Evolutionary conservation across 2,329 filamentous ascomycete genomes (phyloP).

Genomic region (Lecanicillium sp.): DNA sequence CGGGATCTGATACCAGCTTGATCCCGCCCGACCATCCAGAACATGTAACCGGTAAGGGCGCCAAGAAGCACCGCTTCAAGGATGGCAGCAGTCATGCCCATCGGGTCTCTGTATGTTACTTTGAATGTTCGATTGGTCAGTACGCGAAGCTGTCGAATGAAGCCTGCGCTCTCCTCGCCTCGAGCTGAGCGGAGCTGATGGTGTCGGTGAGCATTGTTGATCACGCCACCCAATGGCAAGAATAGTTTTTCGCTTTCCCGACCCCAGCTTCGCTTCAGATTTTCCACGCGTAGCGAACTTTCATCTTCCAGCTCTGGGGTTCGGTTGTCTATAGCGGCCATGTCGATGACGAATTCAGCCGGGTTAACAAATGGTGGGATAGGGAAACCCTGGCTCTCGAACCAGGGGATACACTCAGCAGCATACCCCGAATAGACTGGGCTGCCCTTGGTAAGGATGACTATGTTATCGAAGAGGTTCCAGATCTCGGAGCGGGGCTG

Average conservation of each 20-base stretch:
- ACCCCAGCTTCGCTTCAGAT: constrained; percentile 56
- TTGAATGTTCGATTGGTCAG: constrained; percentile 64
- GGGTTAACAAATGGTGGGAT: constrained; percentile 71
- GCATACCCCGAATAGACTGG: constrained; percentile 62
- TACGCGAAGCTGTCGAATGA: constrained; percentile 57
- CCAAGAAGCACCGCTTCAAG: constrained; percentile 66
- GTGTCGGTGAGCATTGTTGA: constrained; percentile 10
- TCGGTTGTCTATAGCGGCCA: constrained; percentile 68
- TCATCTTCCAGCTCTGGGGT: constrained; percentile 58
- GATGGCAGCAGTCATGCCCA: constrained; percentile 66
- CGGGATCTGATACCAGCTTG: constrained; percentile 68
- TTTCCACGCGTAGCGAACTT: constrained; percentile 54
- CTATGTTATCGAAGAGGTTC: constrained; percentile 66
- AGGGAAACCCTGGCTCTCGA: constrained; percentile 52
- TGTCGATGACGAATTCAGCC: constrained; percentile 69
- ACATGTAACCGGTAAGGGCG: constrained; percentile 67
- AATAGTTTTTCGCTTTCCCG: constrained; percentile 29
- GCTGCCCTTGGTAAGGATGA: constrained; percentile 61
- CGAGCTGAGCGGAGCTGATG: constrained; percentile 10
- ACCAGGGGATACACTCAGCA: constrained; percentile 56
- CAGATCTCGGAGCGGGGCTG: constrained; percentile 76
- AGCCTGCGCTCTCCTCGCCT: constrained; percentile 42
- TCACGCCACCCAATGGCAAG: constrained; percentile 15
- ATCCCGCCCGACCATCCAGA: constrained; percentile 57
- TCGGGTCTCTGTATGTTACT: constrained; percentile 68